Conservation (phyloP, 1,284 basidiomycete species). For the Marasmius fiardii region DNA sequence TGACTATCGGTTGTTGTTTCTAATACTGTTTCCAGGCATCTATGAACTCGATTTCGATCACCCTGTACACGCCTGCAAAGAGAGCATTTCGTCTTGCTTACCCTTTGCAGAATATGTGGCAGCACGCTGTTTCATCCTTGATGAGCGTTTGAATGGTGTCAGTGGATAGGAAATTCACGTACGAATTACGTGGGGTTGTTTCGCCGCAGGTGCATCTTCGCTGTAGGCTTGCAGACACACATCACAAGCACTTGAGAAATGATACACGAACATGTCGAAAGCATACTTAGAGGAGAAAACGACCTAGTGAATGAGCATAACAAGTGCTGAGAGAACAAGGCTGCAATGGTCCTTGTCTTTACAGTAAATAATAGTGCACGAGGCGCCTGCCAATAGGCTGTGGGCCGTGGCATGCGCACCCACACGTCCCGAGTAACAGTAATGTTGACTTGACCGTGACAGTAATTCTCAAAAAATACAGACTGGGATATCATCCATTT, state of each 20-base stretch:
- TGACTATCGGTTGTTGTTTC: background rate
- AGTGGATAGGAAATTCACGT: background rate
- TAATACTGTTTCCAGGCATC: background rate
- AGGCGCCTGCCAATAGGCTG: background rate
- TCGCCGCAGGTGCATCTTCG: background rate
- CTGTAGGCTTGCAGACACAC: background rate
- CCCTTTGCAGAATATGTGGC: slow-evolving; percentile 1
- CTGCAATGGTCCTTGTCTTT: no score
- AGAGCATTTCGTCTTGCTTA: background rate
- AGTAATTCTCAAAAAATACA: no score
- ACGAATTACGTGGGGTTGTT: slow-evolving; percentile 1
- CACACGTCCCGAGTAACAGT: no score
- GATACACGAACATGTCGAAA: background rate
- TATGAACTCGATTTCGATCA: background rate
- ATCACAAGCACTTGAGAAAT: slow-evolving; percentile 1
- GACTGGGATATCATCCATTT: no score
- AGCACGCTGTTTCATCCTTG: background rate
- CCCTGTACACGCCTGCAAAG: background rate
- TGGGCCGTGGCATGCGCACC: no score
- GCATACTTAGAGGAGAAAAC: background rate
- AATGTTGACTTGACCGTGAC: no score
- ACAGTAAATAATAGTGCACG: background rate
- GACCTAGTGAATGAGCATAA: background rate
- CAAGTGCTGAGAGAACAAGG: background rate
- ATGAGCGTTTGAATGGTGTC: no score